Evolutionary conservation across 1,139 yeast genomes (phyloP), one percentile per base, ranked within the genome.

Genomic region (Nakaseomyces glabratus): DNA sequence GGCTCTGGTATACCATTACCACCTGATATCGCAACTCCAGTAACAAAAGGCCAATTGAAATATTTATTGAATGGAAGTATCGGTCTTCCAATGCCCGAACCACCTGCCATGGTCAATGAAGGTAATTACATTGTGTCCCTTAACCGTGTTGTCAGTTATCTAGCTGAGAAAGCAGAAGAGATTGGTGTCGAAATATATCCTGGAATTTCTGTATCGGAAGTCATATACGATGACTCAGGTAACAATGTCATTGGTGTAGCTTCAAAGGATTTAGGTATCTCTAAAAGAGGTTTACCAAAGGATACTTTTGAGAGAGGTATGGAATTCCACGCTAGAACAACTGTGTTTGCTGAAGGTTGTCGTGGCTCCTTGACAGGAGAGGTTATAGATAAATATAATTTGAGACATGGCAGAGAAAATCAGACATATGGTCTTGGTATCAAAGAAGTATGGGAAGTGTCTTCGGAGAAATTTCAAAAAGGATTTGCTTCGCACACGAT

Each of bases 391-490:
- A 74, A 78, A 49, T 90, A 62, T 58, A 67, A 76, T 31, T 64
- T 90, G 38, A 70, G 96, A 40, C 16, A 34, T 13, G 70, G 76
- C 35, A 62, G 69, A 21, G 76, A 78, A 42, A 77, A 81, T 4
- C 98, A 90, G 62, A 86, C 97, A 0, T 90, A 90, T 58, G 98
- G 98, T 10, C 58, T 90, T 24, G 98, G 98, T 20, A 72, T 90
- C 40, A 90, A 90, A 59, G 98, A 90, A 60, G 93, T 90, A 5
- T 90, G 98, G 98, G 90, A 88, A 58, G 95, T 90, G n/a, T 66
- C 69, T 24, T 86, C 90, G 9, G 84, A 76, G 36, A 82, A 82
- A 43, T 88, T 84, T 63, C 68, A 74, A 38, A 70, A 71, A 46
- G 98, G 98, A 0, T 74, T 64, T 43, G 90, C 84, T n/a, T 76